Base-by-base conservation (phyloP, 352 stramenopile genomes). In the Peronosclerospora sorghi region DNA sequence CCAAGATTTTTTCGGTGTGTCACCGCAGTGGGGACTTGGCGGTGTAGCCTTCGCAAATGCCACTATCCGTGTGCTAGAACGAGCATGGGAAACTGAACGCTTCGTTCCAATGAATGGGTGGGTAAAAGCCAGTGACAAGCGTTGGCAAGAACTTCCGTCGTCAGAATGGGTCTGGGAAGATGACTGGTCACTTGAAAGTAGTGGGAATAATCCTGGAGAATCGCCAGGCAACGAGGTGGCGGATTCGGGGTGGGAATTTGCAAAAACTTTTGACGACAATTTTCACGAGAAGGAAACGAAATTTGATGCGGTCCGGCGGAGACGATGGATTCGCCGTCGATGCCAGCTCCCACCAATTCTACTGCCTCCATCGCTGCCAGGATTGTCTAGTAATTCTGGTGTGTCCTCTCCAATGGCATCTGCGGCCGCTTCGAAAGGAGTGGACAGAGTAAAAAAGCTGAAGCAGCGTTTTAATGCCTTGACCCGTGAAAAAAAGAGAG, bases 111-210 rank as follows among this genome's bases (percentile, higher is more conserved):
- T 83, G 12, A 72, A 81, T 17, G 74, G 77, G 2, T 89, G 77
- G 77, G 56, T 73, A 8, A 79, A 78, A 48, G 54, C 62, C 12
- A 60, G 62, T 0, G 63, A 80, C 46, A 82, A 84, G 39, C 62
- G 67, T 12, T 57, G 46, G 44, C 51, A 72, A n/a, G 65, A 83
- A 17, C 55, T 89, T 1, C 72, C 74, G 32, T 86, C 73, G 6
- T 86, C 72, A 2, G 77, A 89, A 48, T 89, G 77, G 77, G 61
- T 86, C 20, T 89, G 77, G 77, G 73, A 84, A 48, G 73, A 64
- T 30, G 72, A 86, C 2, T 89, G 77, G 77, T 54, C 56, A 8
- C 46, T 89, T 14, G 76, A 86, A 42, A 54, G 40, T 50, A 10
- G 38, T n/a, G 44, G 23, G 32, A 41, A 55, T 21, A 55, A 60